Evolutionary conservation across 768 basidiomycete species (phyloP).

Genomic region (Boletus eberwhitei): DNA sequence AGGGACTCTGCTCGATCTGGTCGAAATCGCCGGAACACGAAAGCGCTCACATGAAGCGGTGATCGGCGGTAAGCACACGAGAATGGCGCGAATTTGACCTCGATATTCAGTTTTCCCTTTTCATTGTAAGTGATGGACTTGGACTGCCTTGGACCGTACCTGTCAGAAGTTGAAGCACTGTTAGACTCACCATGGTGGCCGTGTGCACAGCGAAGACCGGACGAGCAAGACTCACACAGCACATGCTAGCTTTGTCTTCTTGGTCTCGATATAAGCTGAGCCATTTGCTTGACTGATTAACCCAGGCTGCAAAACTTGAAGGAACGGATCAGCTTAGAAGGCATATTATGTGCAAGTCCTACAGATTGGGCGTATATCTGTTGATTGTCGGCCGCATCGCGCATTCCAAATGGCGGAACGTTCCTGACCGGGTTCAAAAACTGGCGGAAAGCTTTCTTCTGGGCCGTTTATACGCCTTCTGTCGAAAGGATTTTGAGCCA

Average conservation of each 20-base stretch:
- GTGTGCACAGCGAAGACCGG: neutral
- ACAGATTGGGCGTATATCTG: slow-evolving; percentile 88
- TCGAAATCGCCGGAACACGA: neutral
- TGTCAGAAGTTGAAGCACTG: slow-evolving; percentile 27
- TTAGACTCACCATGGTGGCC: neutral
- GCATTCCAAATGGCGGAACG: slow-evolving; percentile 18
- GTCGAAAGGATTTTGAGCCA: slow-evolving; percentile 67
- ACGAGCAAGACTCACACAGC: slow-evolving; percentile 68
- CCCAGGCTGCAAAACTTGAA: slow-evolving; percentile 80
- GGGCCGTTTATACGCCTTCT: slow-evolving; percentile 89
- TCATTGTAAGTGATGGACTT: slow-evolving; percentile 82
- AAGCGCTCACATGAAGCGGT: slow-evolving; percentile 73
- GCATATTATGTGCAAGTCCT: slow-evolving; percentile 23
- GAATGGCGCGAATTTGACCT: slow-evolving; percentile 96
- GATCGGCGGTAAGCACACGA: slow-evolving; percentile 74
- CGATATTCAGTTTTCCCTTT: slow-evolving; percentile 85
- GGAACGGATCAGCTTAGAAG: slow-evolving; percentile 7
- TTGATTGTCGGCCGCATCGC: slow-evolving; percentile 50
- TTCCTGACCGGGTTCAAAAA: slow-evolving; percentile 45
- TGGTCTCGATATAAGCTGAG: slow-evolving; percentile 94
- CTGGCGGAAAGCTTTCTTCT: slow-evolving; percentile 71
- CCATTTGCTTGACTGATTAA: slow-evolving; percentile 93
- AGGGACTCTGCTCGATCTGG: slow-evolving; percentile 2
- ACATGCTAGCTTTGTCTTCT: slow-evolving; percentile 89
- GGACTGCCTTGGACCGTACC: slow-evolving; percentile 83